A percentile compares a stretch with the other conserved stretches of the same genome.
Conservation (phyloP, 768 basidiomycete genomes). For the Lactarius tabidus region DNA sequence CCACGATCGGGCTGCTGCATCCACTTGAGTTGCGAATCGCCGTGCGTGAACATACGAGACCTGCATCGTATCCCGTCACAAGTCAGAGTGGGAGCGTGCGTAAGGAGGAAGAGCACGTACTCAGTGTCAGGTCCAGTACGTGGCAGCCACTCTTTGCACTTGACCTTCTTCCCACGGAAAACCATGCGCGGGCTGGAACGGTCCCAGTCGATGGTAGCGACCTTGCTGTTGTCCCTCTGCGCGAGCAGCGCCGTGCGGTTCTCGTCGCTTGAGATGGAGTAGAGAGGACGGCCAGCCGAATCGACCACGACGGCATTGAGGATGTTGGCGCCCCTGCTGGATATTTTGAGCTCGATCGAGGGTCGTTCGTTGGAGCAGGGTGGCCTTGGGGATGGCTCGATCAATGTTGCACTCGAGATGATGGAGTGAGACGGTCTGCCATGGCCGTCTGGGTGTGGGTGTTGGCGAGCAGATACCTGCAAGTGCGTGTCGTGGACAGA, state of each 20-base stretch:
- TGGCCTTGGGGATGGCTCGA: too few relatives aligned
- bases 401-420: slow-evolving; percentile 9
- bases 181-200: slow-evolving; percentile 15
- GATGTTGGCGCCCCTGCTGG: slow-evolving; percentile 3
- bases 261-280: slow-evolving; percentile 7
- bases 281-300: slow-evolving; percentile 3
- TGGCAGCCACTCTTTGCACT: slow-evolving; percentile 19
- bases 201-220: slow-evolving; percentile 19
- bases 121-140: slow-evolving; percentile 16
- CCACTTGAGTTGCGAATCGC: slow-evolving; percentile 14
- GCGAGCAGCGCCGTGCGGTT: slow-evolving; percentile 10
- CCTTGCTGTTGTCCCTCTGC: neutral
- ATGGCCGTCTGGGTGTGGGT: neutral
- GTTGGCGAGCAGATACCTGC: slow-evolving; percentile 19
- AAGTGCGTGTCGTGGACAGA: neutral
- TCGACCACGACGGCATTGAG: slow-evolving; percentile 5
- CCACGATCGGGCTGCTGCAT: neutral
- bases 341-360: slow-evolving; percentile 16
- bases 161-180: slow-evolving; percentile 13
- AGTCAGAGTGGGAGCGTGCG: neutral
- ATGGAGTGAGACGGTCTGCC: neutral
- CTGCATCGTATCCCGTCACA: neutral
- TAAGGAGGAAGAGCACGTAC: neutral
- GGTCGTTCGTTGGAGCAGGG: neutral
- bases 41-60: slow-evolving; percentile 13